Conservation (phyloP, 2,329 filamentous ascomycete genomes). For the Aciculosporium take region DNA sequence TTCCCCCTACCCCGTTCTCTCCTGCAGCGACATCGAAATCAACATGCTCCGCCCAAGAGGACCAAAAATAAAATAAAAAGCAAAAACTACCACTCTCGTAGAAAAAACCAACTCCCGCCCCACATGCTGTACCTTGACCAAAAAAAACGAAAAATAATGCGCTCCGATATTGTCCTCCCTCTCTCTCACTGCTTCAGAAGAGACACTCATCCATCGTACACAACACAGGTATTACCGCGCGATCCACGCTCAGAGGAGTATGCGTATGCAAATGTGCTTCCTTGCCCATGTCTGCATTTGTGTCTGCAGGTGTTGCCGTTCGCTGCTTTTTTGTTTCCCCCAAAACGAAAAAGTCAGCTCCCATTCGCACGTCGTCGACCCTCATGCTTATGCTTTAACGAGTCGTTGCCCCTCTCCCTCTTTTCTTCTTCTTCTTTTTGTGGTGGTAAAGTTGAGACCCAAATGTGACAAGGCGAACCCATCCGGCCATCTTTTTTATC, state of each 20-base stretch:
- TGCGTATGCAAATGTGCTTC: neutral
- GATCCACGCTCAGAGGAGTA: slow-evolving; percentile 2
- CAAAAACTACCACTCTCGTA: slow-evolving; percentile 1
- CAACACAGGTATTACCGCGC: slow-evolving; percentile 23
- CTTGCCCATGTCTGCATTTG: neutral
- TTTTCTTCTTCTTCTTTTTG: neutral
- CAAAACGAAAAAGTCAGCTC: slow-evolving; percentile 11
- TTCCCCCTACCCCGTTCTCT: neutral
- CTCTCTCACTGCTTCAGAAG: slow-evolving; percentile 11
- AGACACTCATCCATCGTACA: slow-evolving; percentile 21
- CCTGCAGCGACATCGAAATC: neutral
- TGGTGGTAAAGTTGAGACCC: neutral
- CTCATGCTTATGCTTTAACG: slow-evolving; percentile 9
- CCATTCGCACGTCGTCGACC: neutral
- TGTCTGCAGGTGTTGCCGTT: neutral
- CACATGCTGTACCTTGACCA: slow-evolving; percentile 5
- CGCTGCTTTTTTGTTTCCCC: slow-evolving; percentile 11
- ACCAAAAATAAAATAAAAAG: neutral
- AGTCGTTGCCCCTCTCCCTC: no score
- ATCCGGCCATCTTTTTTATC: neutral
- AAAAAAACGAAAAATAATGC: slow-evolving; percentile 7
- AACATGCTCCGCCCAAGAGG: neutral
- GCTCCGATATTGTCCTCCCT: slow-evolving; percentile 9
- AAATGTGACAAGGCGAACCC: neutral
- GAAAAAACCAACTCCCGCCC: slow-evolving; percentile 6